A percentile compares a stretch with the other conserved stretches of the same genome.
These are phyloP conservation scores for Entamoeba invadens DNA, from an alignment of 208 protist species.

Conservation along the genomic window DNA sequence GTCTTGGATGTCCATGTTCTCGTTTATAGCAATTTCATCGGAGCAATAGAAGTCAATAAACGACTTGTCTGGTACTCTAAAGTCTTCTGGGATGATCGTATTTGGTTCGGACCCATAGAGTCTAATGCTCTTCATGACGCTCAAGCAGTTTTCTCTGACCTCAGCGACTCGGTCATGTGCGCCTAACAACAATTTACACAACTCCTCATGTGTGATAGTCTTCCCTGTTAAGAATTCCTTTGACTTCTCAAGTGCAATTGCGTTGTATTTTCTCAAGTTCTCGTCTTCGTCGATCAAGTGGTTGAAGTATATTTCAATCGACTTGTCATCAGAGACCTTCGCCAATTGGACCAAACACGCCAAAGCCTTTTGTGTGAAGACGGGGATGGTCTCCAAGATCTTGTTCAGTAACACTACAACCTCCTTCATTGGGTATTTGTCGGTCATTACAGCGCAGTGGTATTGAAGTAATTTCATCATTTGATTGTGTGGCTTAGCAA, in stretches of 20 bases:
- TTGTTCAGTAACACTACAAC: background rate
- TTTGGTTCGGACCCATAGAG: background rate
- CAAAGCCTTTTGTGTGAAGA: background rate
- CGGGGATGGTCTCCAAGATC: background rate
- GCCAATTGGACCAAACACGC: background rate
- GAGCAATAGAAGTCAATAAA: background rate
- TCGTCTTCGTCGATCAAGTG: background rate
- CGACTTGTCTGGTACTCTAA: background rate
- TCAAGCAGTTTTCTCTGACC: background rate
- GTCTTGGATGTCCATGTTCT: background rate
- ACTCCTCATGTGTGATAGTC: background rate
- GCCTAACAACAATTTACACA: background rate
- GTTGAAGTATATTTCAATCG: background rate
- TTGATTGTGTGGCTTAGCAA: background rate
- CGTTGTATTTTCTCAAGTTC: background rate
- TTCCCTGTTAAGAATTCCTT: background rate
- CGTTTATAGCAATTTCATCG: background rate
- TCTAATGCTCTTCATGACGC: background rate
- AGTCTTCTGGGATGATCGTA: background rate
- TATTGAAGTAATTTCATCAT: background rate
- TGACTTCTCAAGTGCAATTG: background rate
- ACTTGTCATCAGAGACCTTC: background rate
- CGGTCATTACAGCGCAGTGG: background rate
- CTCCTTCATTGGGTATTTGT: background rate
- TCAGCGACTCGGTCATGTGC: background rate